A percentile compares a stretch with the other conserved stretches of the same genome.
Conservation (phyloP, 2,329 filamentous ascomycete species). For the Fusarium hostae region DNA sequence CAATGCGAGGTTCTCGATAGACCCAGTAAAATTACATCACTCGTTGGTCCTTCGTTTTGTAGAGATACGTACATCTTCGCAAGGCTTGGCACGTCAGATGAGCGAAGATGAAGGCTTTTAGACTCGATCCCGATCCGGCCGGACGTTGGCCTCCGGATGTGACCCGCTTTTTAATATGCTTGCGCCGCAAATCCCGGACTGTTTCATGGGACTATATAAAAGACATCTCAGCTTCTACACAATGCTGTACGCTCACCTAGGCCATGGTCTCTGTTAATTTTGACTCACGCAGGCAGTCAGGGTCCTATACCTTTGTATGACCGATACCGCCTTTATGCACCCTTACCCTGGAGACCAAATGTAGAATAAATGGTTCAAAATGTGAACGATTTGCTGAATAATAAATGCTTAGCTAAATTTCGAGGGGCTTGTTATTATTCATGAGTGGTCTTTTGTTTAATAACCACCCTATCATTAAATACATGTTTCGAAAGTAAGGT, state of each 20-base stretch:
- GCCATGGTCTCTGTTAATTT: not conserved
- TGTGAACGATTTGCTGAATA: not conserved
- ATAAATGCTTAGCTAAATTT: too few species aligned
- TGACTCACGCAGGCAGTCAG: not conserved
- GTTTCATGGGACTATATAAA: not conserved
- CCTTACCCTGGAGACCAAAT: not conserved
- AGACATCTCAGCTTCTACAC: not conserved
- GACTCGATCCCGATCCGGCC: constrained; percentile 25
- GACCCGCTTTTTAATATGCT: constrained; percentile 2
- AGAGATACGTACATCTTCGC: constrained; percentile 6
- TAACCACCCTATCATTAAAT: not conserved
- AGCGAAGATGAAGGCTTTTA: not conserved
- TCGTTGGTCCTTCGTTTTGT: not conserved
- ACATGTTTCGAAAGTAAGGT: not conserved
- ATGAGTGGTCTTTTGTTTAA: not conserved
- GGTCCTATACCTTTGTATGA: not conserved
- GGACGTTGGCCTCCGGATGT: constrained; percentile 9
- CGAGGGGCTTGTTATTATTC: not conserved
- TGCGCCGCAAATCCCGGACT: constrained; percentile 4
- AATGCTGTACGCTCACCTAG: not conserved
- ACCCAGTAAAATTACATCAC: constrained; percentile 37
- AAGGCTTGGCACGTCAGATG: constrained; percentile 12
- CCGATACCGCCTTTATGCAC: not conserved
- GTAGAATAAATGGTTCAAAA: not conserved
- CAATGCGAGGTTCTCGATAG: constrained; percentile 3